phyloP scores from a whole-genome alignment of 306 rosid genomes.

The Fragaria iinumae region DNA sequence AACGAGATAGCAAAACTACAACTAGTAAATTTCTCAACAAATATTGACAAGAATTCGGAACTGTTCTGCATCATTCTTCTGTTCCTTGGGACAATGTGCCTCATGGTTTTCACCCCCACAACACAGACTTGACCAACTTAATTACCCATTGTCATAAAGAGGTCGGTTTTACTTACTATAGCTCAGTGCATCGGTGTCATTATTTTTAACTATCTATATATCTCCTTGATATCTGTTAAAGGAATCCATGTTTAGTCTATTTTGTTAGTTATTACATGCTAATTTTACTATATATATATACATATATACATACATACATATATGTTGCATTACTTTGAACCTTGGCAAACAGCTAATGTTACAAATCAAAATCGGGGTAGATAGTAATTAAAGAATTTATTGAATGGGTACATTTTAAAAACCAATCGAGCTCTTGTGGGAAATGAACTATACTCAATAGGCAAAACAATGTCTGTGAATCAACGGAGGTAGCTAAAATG shows the following conservation, averaged over 20 bases:
- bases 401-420: neutral
- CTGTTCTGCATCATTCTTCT: neutral
- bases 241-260: neutral
- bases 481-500: neutral
- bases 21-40: neutral
- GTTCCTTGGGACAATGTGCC: neutral
- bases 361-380: neutral
- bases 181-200: neutral
- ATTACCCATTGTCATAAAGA: neutral
- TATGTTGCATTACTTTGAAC: neutral
- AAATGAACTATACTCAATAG: neutral
- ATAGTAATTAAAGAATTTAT: neutral
- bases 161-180: neutral
- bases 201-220: neutral
- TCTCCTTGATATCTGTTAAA: conserved; percentile 9
- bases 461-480: neutral
- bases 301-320: neutral
- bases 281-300: neutral
- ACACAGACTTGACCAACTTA: neutral
- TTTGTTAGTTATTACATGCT: neutral
- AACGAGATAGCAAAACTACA: neutral
- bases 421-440: neutral
- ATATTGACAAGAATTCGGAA: neutral
- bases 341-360: neutral
- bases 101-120: neutral